Conservation (phyloP, 345 rosid genomes). For the Gossypium bickii region DNA sequence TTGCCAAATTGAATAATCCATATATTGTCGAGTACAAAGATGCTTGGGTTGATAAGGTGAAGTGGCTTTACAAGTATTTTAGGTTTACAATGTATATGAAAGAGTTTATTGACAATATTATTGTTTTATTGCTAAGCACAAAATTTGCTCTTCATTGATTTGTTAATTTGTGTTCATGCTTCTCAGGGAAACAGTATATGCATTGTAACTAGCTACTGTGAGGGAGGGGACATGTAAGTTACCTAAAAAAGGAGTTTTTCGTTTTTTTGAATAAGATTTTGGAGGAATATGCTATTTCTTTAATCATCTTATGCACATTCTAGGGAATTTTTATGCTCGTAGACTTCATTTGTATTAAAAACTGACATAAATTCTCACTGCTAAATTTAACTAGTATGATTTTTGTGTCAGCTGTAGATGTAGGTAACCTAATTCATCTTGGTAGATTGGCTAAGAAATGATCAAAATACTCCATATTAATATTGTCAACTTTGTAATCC, state of each 20-base stretch:
- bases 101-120: background rate
- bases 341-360: background rate
- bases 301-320: background rate
- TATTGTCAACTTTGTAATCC: conserved; percentile 15
- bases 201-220: conserved; percentile 72
- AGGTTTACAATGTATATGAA: background rate
- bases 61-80: conserved; percentile 1
- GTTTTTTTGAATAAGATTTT: background rate
- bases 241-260: background rate
- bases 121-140: background rate
- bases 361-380: background rate
- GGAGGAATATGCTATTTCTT: background rate
- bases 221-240: conserved; percentile 95
- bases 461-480: background rate
- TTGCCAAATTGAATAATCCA: conserved; percentile 65
- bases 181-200: conserved; percentile 64
- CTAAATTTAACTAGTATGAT: background rate
- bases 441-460: background rate
- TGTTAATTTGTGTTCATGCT: conserved; percentile 15
- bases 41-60: conserved; percentile 95
- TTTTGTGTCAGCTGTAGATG: background rate
- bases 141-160: conserved; percentile 3
- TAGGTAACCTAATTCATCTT: background rate
- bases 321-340: background rate
- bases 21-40: conserved; percentile 74